Percentiles rank a stretch among this genome's conserved stretches.
Evolutionary conservation across 192 early-diverging fungal genomes (phyloP).

Genomic region (Mortierella claussenii): DNA sequence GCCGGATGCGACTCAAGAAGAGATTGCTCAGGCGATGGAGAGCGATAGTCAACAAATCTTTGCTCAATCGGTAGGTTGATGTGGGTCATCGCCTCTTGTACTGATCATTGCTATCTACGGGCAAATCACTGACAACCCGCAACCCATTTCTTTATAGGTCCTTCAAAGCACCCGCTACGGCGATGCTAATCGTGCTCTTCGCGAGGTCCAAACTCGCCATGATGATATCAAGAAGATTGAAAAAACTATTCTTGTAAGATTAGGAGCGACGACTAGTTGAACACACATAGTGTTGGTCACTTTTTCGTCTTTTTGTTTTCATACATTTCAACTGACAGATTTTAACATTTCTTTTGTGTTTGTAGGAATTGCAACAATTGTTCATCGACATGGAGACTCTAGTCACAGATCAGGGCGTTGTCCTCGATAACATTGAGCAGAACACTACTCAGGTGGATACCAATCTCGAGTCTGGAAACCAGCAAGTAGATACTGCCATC

Average conservation of each 20-base stretch:
- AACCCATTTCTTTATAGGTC: slow-evolving; percentile 57
- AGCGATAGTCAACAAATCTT: slow-evolving; percentile 81
- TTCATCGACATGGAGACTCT: slow-evolving; percentile 91
- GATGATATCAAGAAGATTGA: slow-evolving; percentile 90
- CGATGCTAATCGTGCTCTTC: slow-evolving; percentile 77
- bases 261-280: too few relatives aligned
- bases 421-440: slow-evolving; percentile 76
- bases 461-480: slow-evolving; percentile 69
- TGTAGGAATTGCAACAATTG: slow-evolving; percentile 87
- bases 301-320: neutral
- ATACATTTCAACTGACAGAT: neutral
- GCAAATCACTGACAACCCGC: neutral
- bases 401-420: slow-evolving; percentile 78
- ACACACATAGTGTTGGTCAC: too few relatives aligned
- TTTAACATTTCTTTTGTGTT: too few relatives aligned
- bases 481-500: slow-evolving; percentile 67
- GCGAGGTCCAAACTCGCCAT: slow-evolving; percentile 87
- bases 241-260: slow-evolving; percentile 80
- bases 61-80: slow-evolving; percentile 74
- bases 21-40: slow-evolving; percentile 79
- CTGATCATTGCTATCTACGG: neutral
- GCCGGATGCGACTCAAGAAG: slow-evolving; percentile 79
- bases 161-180: slow-evolving; percentile 74
- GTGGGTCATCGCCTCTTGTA: neutral
- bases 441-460: slow-evolving; percentile 69